Base-by-base conservation (phyloP, 1,284 basidiomycete species). In the Ustilago esculenta region DNA sequence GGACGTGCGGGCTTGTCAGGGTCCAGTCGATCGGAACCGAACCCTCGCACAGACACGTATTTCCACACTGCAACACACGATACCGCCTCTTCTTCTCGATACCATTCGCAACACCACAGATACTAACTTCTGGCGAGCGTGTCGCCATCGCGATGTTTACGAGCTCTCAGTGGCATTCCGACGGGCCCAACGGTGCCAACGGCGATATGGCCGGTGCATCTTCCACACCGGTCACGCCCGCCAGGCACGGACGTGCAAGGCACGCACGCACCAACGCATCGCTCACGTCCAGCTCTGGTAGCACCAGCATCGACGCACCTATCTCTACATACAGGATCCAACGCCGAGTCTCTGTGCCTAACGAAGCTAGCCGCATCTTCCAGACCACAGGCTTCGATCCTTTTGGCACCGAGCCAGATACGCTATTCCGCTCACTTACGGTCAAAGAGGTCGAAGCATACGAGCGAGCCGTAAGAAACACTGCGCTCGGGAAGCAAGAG, bases 361-460 rank as follows among this genome's bases (percentile, higher is more conserved):
- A 46, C 20, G 61, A 65, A 15, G 61, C 61, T 9, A 37, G 45
- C 25, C 57, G 53, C 42, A 47, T 64, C 46, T 72, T 67, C 27
- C 48, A 63, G 30, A 40, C 64, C 2, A 67, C 65, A 14, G 69
- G 64, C 36, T 48, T 73, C 33, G 55, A 73, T 30, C 61, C 67
- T 1, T 63, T 67, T 42, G 36, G 52, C 25, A 50, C 46, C 12
- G 75, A 76, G 21, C 63, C 73, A 0, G 75, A 77, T 29, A 53
- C 56, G 7, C 57, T 75, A 9, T 75, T 77, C 43, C 20, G 41
- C 27, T 47, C 51, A 8, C 29, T 66, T 18, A 40, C 44, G 9
- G 66, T 72, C 48, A 68, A 66, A 17, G 56, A 77, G 20, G 57
- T 77, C 20, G 66, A 73, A 34, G 42, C 41, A 3, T 77, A 70